phyloP scores from a whole-genome alignment of 2,329 filamentous ascomycete genomes.

The Parasarocladium wereldwijsianum region DNA sequence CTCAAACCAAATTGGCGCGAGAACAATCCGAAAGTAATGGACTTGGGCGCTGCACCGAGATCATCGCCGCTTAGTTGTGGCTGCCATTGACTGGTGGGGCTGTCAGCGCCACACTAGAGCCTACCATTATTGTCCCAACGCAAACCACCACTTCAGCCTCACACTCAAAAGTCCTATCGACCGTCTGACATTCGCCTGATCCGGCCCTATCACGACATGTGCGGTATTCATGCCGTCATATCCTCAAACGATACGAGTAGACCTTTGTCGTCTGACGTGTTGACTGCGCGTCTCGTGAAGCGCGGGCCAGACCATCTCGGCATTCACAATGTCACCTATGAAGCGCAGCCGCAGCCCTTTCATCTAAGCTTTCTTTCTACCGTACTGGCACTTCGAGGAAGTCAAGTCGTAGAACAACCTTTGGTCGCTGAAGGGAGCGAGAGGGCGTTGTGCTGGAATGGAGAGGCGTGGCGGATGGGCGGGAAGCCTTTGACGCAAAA shows the following conservation, averaged over 20 bases:
- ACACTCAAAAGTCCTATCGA: too few relatives aligned
- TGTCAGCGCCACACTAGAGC: too few relatives aligned
- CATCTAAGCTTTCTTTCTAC: conserved; percentile 60
- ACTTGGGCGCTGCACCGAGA: too few relatives aligned
- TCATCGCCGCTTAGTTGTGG: too few relatives aligned
- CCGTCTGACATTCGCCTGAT: too few relatives aligned
- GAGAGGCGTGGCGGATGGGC: conserved; percentile 75
- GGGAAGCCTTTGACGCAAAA: conserved; percentile 50
- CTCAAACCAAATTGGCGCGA: too few relatives aligned
- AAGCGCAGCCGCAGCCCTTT: conserved; percentile 14
- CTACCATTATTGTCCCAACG: too few relatives aligned
- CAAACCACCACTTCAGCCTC: too few relatives aligned
- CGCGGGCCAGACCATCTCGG: conserved; percentile 47
- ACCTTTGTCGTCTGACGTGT: conserved; percentile 21
- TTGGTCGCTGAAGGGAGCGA: conserved; percentile 39
- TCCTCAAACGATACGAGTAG: conserved; percentile 13
- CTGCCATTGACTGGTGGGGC: too few relatives aligned
- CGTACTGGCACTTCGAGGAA: conserved; percentile 78
- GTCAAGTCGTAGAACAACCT: conserved; percentile 57
- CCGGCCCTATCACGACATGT: too few relatives aligned
- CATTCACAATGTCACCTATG: conserved; percentile 18
- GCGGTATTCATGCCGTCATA: conserved; percentile 43
- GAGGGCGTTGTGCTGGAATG: conserved; percentile 87
- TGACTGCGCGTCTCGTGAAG: conserved; percentile 31
- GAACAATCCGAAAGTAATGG: too few relatives aligned